phyloP scores from a whole-genome alignment of 768 basidiomycete genomes.

The Rubroboletus satanas region DNA sequence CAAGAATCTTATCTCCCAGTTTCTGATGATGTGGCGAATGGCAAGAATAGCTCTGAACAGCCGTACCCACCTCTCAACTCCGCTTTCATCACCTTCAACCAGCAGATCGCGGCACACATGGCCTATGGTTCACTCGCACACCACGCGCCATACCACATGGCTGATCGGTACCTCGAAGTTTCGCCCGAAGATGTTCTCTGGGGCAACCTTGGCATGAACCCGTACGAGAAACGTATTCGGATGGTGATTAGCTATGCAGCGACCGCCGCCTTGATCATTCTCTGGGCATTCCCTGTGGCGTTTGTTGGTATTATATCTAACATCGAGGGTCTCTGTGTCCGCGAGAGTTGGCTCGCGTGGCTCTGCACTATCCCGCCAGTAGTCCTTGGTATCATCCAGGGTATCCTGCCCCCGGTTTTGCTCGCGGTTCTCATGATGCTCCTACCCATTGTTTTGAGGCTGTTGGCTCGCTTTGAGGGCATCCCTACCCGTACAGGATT shows the following conservation, averaged over 20 bases:
- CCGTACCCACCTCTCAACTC: slow-evolving; percentile 61
- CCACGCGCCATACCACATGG: slow-evolving; percentile 82
- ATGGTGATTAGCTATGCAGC: slow-evolving; percentile 63
- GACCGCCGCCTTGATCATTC: slow-evolving; percentile 76
- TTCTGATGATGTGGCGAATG: slow-evolving; percentile 24
- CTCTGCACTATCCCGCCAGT: slow-evolving; percentile 63
- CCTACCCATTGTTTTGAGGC: slow-evolving; percentile 75
- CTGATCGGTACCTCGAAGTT: slow-evolving; percentile 71
- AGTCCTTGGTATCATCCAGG: slow-evolving; percentile 80
- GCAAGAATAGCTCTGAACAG: slow-evolving; percentile 15
- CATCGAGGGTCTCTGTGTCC: slow-evolving; percentile 61
- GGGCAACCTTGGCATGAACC: slow-evolving; percentile 84
- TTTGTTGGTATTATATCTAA: slow-evolving; percentile 88
- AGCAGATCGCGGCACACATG: slow-evolving; percentile 90
- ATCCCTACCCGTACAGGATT: slow-evolving; percentile 80
- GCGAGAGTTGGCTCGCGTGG: slow-evolving; percentile 76
- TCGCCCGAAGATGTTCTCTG: slow-evolving; percentile 89
- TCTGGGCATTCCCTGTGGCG: slow-evolving; percentile 86
- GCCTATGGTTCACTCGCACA: slow-evolving; percentile 72
- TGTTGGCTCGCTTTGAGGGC: slow-evolving; percentile 83
- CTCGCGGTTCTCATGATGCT: slow-evolving; percentile 92
- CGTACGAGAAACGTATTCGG: slow-evolving; percentile 78
- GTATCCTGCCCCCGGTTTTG: slow-evolving; percentile 82
- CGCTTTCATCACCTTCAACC: slow-evolving; percentile 88
- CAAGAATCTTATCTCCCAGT: slow-evolving; percentile 12